Evolutionary conservation across 2,329 filamentous ascomycete species (phyloP).

Genomic region (Colletotrichum navitas): DNA sequence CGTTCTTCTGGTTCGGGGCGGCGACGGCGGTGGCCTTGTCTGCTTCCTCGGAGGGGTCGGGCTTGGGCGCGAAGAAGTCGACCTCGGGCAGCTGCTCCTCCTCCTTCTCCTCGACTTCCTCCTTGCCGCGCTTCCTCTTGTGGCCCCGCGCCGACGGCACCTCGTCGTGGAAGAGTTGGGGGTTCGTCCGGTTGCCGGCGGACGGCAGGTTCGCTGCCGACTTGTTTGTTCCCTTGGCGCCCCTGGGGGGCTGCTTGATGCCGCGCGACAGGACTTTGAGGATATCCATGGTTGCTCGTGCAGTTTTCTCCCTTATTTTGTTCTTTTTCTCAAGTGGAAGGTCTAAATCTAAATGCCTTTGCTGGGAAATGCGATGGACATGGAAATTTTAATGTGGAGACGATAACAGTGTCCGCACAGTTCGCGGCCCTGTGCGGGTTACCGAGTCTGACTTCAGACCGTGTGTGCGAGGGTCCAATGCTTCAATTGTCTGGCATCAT

Average conservation of each 20-base stretch:
- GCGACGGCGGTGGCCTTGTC: constrained; percentile 40
- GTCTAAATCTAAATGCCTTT: not conserved
- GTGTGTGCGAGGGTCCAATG: not conserved
- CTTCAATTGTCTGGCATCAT: not conserved
- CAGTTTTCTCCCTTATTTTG: not conserved
- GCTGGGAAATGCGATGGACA: constrained; percentile 19
- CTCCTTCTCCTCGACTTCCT: constrained; percentile 48
- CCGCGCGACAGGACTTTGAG: constrained; percentile 79
- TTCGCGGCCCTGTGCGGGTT: not conserved
- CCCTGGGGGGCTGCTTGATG: constrained; percentile 67
- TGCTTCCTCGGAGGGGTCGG: constrained; percentile 44
- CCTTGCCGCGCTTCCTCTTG: constrained; percentile 67
- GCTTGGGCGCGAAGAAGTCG: constrained; percentile 70
- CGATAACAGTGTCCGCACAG: constrained; percentile 31
- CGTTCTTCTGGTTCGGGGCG: constrained; percentile 43
- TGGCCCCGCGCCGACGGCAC: constrained; percentile 57
- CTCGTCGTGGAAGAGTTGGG: constrained; percentile 76
- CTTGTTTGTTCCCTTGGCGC: constrained; percentile 48
- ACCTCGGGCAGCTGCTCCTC: constrained; percentile 59
- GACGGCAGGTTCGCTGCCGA: constrained; percentile 68
- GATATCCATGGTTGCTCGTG: constrained; percentile 71
- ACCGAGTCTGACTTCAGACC: not conserved
- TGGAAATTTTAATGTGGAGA: constrained; percentile 39
- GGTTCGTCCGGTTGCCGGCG: constrained; percentile 72
- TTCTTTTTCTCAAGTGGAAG: not conserved